Conservation (phyloP, 352 stramenopile species). For the Pythium vanterpoolii region DNA sequence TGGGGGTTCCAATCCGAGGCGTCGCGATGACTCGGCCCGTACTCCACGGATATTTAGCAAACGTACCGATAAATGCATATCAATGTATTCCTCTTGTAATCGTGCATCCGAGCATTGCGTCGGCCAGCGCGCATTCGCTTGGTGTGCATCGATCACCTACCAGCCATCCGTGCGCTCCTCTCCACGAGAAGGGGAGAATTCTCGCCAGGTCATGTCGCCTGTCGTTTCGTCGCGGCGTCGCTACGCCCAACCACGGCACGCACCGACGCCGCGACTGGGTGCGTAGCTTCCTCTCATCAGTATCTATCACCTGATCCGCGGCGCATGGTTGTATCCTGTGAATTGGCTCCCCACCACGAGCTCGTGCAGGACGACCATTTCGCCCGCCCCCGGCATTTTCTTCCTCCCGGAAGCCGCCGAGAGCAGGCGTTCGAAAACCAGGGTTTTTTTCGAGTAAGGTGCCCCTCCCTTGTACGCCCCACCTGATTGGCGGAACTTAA, state of each 20-base stretch:
- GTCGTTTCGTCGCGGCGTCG: not conserved
- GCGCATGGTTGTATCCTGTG: not conserved
- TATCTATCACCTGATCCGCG: not conserved
- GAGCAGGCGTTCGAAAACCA: not conserved
- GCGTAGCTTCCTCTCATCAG: not conserved
- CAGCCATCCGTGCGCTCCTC: constrained; percentile 7
- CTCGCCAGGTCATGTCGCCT: constrained; percentile 18
- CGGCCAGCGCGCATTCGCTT: not conserved
- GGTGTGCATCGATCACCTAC: constrained; percentile 1
- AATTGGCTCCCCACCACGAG: not conserved
- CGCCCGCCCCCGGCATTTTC: constrained; percentile 10
- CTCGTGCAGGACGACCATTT: constrained; percentile 7
- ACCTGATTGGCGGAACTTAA: too few species aligned
- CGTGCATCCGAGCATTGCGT: constrained; percentile 2
- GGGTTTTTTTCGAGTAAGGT: constrained; percentile 6
- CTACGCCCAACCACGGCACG: not conserved
- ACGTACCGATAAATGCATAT: constrained; percentile 8
- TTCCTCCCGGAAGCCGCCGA: not conserved
- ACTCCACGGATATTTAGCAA: not conserved
- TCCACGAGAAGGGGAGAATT: constrained; percentile 9
- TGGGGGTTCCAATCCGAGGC: not conserved
- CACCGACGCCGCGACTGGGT: not conserved
- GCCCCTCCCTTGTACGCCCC: not conserved
- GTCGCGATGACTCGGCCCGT: not conserved
- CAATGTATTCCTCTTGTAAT: constrained; percentile 11